A percentile compares a stretch with the other conserved stretches of the same genome.
phyloP scores from a whole-genome alignment of 2,329 filamentous ascomycete genomes.

The Microcyclosporella mali region DNA sequence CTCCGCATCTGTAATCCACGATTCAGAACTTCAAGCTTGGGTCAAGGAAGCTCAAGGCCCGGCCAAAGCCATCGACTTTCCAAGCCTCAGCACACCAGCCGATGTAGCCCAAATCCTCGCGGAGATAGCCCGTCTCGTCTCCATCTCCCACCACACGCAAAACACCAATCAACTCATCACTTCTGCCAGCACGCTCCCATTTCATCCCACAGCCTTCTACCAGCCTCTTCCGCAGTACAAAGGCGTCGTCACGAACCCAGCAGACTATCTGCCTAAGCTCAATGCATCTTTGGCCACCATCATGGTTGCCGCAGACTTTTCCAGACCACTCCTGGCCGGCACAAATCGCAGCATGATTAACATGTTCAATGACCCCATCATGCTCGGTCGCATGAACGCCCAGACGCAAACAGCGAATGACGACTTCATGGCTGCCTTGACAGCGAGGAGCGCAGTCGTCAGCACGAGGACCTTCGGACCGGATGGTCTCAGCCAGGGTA shows the following conservation, averaged over 20 bases:
- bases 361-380: conserved; percentile 36
- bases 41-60: conserved; percentile 36
- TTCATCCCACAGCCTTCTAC: conserved; percentile 41
- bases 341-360: conserved; percentile 36
- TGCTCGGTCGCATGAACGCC: conserved; percentile 33
- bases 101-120: conserved; percentile 40
- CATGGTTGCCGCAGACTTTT: conserved; percentile 36
- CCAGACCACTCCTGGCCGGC: conserved; percentile 35
- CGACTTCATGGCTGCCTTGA: conserved; percentile 36
- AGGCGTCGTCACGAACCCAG: conserved; percentile 29
- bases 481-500: conserved; percentile 41
- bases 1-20: conserved; percentile 30
- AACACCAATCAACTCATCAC: conserved; percentile 40
- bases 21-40: conserved; percentile 44
- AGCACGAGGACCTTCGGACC: conserved; percentile 37
- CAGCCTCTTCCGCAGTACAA: conserved; percentile 36
- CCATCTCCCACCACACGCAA: conserved; percentile 38
- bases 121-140: conserved; percentile 35
- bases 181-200: conserved; percentile 36
- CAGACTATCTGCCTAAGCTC: conserved; percentile 31
- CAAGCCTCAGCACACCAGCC: conserved; percentile 21
- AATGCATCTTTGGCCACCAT: conserved; percentile 35
- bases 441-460: conserved; percentile 35
- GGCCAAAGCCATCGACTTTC: conserved; percentile 40
- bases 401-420: conserved; percentile 31